Base-by-base conservation (phyloP, 1,284 basidiomycete species). In the Clitocybe nebularis region DNA sequence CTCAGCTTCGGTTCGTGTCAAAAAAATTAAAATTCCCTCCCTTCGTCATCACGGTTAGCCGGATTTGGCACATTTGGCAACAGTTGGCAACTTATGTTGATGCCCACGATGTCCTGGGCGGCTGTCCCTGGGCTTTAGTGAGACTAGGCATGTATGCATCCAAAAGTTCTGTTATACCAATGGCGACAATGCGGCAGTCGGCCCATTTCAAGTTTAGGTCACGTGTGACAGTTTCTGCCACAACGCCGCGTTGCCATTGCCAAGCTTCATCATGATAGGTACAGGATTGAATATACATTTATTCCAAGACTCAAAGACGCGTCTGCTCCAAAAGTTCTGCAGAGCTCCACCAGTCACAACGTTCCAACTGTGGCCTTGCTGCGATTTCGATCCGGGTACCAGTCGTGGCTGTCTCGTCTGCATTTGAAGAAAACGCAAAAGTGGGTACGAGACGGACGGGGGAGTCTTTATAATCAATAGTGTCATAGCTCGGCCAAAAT, bases 1-100 rank as follows among this genome's bases (percentile, higher is more conserved):
- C n/a, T n/a, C n/a, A n/a, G n/a, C n/a, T n/a, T n/a, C n/a, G n/a
- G 29, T 32, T 32, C n/a, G n/a, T 32, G 29, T 32, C 29, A 32
- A 32, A 32, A 32, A 16, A n/a, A 16, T 16, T 16, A 32, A 32
- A 32, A 32, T 32, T 14, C 29, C 29, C 29, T 32, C 29, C 29
- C 14, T 32, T 32, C 11, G 29, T 32, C 19, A 16, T 32, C n/a
- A 32, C 13, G 14, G 13, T 13, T 17, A 32, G 19, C 29, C 29
- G 13, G 19, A 32, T 32, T 32, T 32, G 29, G 13, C 7, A 5
- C 29, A 6, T 13, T 32, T 32, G 29, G 29, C 29, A 32, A 32
- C 29, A 5, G 6, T n/a, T n/a, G n/a, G n/a, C n/a, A n/a, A n/a
- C n/a, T n/a, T n/a, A n/a, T n/a, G n/a, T n/a, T n/a, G n/a, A n/a